Conservation (phyloP, 2,329 filamentous ascomycete species). For the Fusarium coffeatum region DNA sequence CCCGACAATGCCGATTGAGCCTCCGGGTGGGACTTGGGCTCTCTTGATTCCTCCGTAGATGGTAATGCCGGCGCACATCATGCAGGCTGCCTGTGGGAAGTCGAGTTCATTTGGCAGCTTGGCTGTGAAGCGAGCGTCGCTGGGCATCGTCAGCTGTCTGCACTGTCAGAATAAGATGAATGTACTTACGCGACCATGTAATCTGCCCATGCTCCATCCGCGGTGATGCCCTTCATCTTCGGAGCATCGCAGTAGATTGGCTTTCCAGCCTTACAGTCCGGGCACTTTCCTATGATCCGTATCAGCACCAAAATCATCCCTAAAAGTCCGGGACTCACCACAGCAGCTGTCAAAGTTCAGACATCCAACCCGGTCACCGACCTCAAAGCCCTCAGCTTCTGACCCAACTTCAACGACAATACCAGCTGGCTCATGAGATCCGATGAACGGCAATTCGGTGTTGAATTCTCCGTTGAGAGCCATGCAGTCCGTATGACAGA, state of each 20-base stretch:
- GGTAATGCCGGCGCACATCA: conserved; percentile 10
- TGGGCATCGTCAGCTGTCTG: not conserved
- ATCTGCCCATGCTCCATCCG: conserved; percentile 13
- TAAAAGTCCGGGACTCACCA: not conserved
- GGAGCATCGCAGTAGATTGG: not conserved
- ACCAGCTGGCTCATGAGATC: conserved; percentile 2
- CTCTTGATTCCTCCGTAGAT: conserved; percentile 6
- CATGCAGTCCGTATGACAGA: conserved; percentile 18
- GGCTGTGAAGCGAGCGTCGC: not conserved
- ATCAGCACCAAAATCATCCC: too few species aligned
- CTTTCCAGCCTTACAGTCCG: not conserved
- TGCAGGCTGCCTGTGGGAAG: not conserved
- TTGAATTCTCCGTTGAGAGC: not conserved
- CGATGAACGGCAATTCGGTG: not conserved
- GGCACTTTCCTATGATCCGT: not conserved
- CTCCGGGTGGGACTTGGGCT: conserved; percentile 1
- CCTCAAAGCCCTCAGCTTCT: not conserved
- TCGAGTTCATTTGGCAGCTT: not conserved
- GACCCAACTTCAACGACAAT: conserved; percentile 2
- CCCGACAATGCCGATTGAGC: conserved; percentile 4
- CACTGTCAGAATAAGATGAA: rapidly evolving
- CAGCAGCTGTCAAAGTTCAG: conserved; percentile 23
- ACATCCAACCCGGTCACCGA: conserved; percentile 5
- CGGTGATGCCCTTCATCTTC: not conserved
- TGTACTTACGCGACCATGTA: conserved; percentile 14